phyloP scores from a whole-genome alignment of 176 grass and related monocot genomes.

The Chloris gayana region DNA sequence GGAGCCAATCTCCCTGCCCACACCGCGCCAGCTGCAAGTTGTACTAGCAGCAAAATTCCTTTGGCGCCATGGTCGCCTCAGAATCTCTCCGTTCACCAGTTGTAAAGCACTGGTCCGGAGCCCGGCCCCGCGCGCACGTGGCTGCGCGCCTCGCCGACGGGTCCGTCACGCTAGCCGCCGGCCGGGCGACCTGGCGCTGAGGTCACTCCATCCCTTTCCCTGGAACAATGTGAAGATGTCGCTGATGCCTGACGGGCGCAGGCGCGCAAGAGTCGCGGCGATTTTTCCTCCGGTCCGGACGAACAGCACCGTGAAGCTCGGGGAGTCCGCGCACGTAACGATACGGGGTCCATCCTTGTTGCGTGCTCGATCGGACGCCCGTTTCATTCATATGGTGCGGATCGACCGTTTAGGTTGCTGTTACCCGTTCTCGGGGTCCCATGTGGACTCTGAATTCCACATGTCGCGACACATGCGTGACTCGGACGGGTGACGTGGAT shows the following conservation, averaged over 20 bases:
- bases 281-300: neutral
- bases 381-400: neutral
- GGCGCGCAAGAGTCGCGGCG: neutral
- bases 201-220: neutral
- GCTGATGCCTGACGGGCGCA: neutral
- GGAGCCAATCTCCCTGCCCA: neutral
- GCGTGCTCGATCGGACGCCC: neutral
- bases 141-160: neutral
- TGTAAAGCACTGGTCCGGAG: constrained; percentile 16
- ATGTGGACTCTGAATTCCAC: constrained; percentile 5
- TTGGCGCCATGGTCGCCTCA: neutral
- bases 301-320: neutral
- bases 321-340: neutral
- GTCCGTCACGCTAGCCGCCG: neutral
- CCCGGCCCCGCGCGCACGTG: constrained; percentile 32
- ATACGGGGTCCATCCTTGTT: neutral
- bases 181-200: neutral
- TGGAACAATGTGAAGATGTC: neutral
- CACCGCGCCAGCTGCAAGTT: neutral
- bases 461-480: neutral
- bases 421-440: neutral
- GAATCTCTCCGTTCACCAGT: neutral
- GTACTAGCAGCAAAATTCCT: neutral
- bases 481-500: constrained; percentile 25
- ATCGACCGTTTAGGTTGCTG: neutral